Conservation (phyloP, 1,139 yeast genomes). For the Geotrichum siamense region DNA sequence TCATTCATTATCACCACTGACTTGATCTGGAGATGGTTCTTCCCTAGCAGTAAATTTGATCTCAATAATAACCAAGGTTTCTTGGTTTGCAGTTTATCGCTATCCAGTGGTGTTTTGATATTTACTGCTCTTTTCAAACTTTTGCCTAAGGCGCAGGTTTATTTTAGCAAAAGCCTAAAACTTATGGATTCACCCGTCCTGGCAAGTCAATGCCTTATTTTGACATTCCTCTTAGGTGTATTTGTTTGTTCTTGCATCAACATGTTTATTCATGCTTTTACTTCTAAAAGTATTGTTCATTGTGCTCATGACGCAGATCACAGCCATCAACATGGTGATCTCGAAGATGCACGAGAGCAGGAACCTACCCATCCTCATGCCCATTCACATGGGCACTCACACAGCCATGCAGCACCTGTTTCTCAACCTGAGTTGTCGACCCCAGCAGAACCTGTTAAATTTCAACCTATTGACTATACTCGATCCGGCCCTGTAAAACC, state of each 20-base stretch:
- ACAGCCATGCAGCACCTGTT: slow-evolving; percentile 13
- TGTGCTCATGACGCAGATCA: slow-evolving; percentile 52
- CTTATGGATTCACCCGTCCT: slow-evolving; percentile 22
- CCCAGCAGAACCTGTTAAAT: no score
- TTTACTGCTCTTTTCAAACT: slow-evolving; percentile 70
- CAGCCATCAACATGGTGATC: slow-evolving; percentile 42
- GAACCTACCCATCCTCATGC: slow-evolving; percentile 18
- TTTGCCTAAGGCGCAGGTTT: slow-evolving; percentile 54
- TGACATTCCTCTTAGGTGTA: slow-evolving; percentile 53
- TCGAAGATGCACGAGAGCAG: slow-evolving; percentile 44
- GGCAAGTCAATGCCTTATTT: slow-evolving; percentile 41
- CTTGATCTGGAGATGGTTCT: slow-evolving; percentile 38
- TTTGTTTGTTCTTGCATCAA: slow-evolving; percentile 54
- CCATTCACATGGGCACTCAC: slow-evolving; percentile 19
- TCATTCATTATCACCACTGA: slow-evolving; percentile 51
- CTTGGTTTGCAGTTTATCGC: slow-evolving; percentile 56
- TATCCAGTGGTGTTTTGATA: slow-evolving; percentile 61
- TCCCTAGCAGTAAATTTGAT: slow-evolving; percentile 38
- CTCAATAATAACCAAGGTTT: slow-evolving; percentile 55
- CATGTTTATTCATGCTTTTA: slow-evolving; percentile 56
- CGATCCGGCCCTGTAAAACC: neutral
- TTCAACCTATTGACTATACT: neutral
- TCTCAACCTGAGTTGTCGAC: neutral
- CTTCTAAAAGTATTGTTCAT: slow-evolving; percentile 80
- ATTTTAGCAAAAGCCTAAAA: slow-evolving; percentile 31